Base-by-base conservation (phyloP, 139 green algal genomes). In the Closterium sp. region DNA sequence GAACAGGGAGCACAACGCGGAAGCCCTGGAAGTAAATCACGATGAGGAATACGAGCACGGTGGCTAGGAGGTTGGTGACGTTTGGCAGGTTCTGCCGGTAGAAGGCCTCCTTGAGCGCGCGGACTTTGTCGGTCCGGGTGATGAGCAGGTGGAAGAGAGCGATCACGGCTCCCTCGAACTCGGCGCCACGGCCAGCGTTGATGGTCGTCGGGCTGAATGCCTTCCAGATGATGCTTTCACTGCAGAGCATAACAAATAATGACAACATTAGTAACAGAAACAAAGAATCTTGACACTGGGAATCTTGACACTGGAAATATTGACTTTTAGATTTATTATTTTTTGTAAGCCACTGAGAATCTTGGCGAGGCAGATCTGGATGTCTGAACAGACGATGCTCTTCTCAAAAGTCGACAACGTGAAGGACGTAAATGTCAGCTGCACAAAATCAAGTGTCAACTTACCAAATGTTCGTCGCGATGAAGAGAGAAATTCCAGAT, bases 1-100 rank as follows among this genome's bases (percentile, higher is more conserved):
- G 96, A 70, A 99, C 97, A 31, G 98, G 98, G 86, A 99, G 97
- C 93, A 99, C 98, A 27, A 99, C 98, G 31, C 97, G 97, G 97
- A 99, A 99, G 91, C 98, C 98, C 96, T 99, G 97, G 97, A 99
- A 99, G 96, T 99, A 99, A 93, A 99, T 98, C 30, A 99, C 98
- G 50, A 99, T 97, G 88, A 99, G 93, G 96, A 99, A 99, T 86
- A 99, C 96, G 89, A 97, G 95, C 2, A 99, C 91, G 17, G 98
- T 99, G 79, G 98, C 97, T 91, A 99, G 93, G 90, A 99, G 96
- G 95, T 98, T 99, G 89, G 97, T 98, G 92, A 99, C 95, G 95
- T 99, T 99, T 95, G 98, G 98, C 94, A 99, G 95, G 95, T 98
- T 98, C 87, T 94, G 94, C 38, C 98, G 96, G 96, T 99, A 99